Conservation (phyloP, 164 flowering plant genomes). For the Macadamia tetraphylla region DNA sequence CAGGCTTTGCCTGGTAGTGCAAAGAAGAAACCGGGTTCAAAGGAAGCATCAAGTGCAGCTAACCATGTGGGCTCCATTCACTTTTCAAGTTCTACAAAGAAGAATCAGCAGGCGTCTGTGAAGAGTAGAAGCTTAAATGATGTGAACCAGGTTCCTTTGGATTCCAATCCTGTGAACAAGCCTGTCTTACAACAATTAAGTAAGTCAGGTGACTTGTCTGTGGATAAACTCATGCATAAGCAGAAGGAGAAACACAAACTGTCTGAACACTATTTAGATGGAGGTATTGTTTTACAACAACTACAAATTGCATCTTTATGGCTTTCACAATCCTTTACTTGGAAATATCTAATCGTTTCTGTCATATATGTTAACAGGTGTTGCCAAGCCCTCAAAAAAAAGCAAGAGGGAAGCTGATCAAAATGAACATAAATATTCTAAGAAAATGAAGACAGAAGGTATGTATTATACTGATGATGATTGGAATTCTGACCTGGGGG, state of each 20-base stretch:
- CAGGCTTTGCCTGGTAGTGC: constrained; percentile 23
- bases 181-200: constrained; percentile 24
- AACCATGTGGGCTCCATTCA: constrained; percentile 21
- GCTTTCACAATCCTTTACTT: not conserved
- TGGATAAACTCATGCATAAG: constrained; percentile 30
- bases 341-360: constrained; percentile 1
- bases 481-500: constrained; percentile 29
- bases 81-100: constrained; percentile 31
- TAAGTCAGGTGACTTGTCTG: constrained; percentile 28
- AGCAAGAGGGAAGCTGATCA: constrained; percentile 37
- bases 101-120: constrained; percentile 31
- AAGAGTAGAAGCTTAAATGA: constrained; percentile 44
- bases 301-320: constrained; percentile 3
- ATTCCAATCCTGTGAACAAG: constrained; percentile 20
- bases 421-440: constrained; percentile 37
- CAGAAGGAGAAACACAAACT: constrained; percentile 38
- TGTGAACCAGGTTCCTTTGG: constrained; percentile 30
- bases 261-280: constrained; percentile 30
- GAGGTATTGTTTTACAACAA: constrained; percentile 35
- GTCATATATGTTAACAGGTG: constrained; percentile 35
- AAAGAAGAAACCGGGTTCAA: constrained; percentile 44
- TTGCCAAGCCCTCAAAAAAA: constrained; percentile 32
- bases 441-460: constrained; percentile 54
- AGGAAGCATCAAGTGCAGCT: constrained; percentile 29
- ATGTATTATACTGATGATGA: constrained; percentile 28